A percentile compares a stretch with the other conserved stretches of the same genome.
These are phyloP conservation scores for Conoideocrella luteorostrata DNA, from an alignment of 2,329 filamentous ascomycete genomes.

Conservation along the genomic window DNA sequence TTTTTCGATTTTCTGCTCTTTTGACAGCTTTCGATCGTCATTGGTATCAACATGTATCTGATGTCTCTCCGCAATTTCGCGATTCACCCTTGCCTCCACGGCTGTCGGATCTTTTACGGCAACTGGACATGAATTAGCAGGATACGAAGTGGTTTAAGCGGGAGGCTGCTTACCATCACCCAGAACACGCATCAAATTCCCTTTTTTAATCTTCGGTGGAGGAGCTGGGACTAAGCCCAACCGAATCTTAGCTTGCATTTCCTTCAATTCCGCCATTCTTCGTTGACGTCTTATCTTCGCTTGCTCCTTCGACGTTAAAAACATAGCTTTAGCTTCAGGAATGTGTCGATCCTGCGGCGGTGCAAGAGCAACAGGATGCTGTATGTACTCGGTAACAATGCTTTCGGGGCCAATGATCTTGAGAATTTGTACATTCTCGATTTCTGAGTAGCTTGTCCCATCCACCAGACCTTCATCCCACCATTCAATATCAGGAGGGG, in stretches of 20 bases:
- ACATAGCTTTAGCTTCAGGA: slow-evolving; percentile 80
- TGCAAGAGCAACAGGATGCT: slow-evolving; percentile 86
- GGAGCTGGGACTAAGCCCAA: slow-evolving; percentile 84
- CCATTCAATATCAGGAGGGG: slow-evolving; percentile 88
- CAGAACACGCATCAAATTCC: slow-evolving; percentile 93
- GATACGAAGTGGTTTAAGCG: background rate
- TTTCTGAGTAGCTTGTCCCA: slow-evolving; percentile 65
- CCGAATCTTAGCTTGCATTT: slow-evolving; percentile 92
- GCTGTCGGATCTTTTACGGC: slow-evolving; percentile 93
- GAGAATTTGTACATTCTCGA: slow-evolving; percentile 58
- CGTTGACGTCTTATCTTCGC: slow-evolving; percentile 85
- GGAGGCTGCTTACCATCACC: slow-evolving; percentile 58
- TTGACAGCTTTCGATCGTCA: slow-evolving; percentile 78
- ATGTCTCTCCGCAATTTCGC: slow-evolving; percentile 82
- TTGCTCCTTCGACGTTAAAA: slow-evolving; percentile 83
- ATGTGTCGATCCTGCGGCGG: slow-evolving; percentile 83
- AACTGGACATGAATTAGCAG: slow-evolving; percentile 19
- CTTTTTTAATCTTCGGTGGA: slow-evolving; percentile 93
- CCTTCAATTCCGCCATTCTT: slow-evolving; percentile 87
- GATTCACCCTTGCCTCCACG: slow-evolving; percentile 88
- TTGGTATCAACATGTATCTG: slow-evolving; percentile 73
- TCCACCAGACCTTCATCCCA: slow-evolving; percentile 88
- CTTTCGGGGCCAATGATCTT: slow-evolving; percentile 74
- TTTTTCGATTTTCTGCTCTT: slow-evolving; percentile 83
- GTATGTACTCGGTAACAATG: slow-evolving; percentile 84